phyloP scores from a whole-genome alignment of 441 rosid species.

The Euphorbia neoarborescens region DNA sequence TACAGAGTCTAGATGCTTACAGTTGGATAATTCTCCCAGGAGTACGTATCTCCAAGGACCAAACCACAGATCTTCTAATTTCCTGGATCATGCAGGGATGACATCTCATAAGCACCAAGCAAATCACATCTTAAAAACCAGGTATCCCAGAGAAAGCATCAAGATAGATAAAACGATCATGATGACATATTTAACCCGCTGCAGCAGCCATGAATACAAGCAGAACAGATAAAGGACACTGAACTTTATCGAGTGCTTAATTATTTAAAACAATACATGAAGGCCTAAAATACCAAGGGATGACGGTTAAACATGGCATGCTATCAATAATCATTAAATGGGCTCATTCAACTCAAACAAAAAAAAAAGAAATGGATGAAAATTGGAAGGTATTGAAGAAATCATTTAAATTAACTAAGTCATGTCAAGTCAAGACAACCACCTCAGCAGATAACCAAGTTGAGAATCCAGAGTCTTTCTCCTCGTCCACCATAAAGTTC shows the following conservation, averaged over 20 bases:
- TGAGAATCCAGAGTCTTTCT: slow-evolving; percentile 72
- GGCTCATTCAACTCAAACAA: not conserved
- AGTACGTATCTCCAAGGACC: slow-evolving; percentile 74
- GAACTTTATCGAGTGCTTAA: not conserved
- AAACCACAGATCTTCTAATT: slow-evolving; percentile 77
- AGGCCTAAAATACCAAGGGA: not conserved
- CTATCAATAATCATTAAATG: not conserved
- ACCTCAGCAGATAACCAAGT: slow-evolving; percentile 69
- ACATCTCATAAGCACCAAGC: not conserved
- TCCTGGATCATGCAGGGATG: slow-evolving; percentile 34
- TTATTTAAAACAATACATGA: not conserved
- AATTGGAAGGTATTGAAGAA: not conserved
- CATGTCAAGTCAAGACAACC: slow-evolving; percentile 8
- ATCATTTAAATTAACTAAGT: slow-evolving; percentile 1
- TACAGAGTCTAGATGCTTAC: slow-evolving; percentile 34
- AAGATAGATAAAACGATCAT: slow-evolving; percentile 6
- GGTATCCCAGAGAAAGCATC: not conserved
- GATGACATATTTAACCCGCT: not conserved
- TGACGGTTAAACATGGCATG: not conserved
- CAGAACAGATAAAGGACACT: not conserved
- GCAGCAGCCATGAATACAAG: not conserved
- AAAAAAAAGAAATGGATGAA: not conserved
- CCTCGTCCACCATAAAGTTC: slow-evolving; percentile 68
- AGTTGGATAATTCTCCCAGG: slow-evolving; percentile 50
- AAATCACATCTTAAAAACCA: not conserved